Base-by-base conservation (phyloP, 129 eudicot species). In the Helianthus annuus region DNA sequence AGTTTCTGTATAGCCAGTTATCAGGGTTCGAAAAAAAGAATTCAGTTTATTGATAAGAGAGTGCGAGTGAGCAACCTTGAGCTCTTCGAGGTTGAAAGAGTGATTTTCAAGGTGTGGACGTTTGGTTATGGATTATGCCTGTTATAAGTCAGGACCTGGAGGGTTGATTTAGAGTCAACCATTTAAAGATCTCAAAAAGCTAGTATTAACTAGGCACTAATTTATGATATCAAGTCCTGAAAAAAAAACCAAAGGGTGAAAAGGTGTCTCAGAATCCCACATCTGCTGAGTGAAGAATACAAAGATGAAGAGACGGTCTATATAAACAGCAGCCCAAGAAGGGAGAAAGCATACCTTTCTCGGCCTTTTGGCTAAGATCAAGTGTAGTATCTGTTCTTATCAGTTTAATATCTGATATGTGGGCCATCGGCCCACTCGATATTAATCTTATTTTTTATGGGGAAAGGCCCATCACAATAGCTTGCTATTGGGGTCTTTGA, bases 281-380 rank as follows among this genome's bases (percentile, higher is more conserved):
- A 19, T 19, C 22, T 19, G 45, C 7, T 39, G 8, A 39, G 45
- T 39, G 45, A 39, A 39, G 8, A 5, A 39, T 39, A 39, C 45
- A 39, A 39, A 39, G 45, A 39, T 5, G 45, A 39, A 39, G 45
- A 7, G 8, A 5, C 45, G 0, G 39, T n/a, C 15, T 55, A 5
- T 61, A 57, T 56, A 9, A 48, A 38, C 71, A 40, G 34, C 2
- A 2, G 48, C 61, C 73, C 61, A 12, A 12, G 39, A 24, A 10
- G 15, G 0, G 10, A 13, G 4, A 0, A 60, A 32, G 74, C 88
- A 86, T 86, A 86, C 88, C 89, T 87, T 87, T 87, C 89, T 84
- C 89, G 92, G 92, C 92, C 89, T 87, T 87, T 84, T 87, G 92
- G 85, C 85, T 87, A 84, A 87, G 92, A 87, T 84, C 89, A 87